A percentile compares a stretch with the other conserved stretches of the same genome.
Evolutionary conservation across 306 rosid genomes (phyloP).

Genomic region (Lupinus albus): DNA sequence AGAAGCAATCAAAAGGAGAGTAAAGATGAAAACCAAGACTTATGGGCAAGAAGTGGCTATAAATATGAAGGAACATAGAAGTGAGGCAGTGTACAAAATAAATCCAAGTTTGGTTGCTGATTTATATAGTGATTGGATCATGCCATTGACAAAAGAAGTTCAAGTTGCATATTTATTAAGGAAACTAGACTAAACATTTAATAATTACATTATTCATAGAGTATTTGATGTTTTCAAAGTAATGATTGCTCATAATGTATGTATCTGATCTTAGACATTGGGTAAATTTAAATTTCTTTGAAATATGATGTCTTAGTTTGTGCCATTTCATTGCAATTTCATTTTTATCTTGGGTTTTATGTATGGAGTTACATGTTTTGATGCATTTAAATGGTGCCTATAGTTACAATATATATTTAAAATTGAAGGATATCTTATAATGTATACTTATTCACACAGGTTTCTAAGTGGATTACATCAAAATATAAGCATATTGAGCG

Average conservation of each 20-base stretch:
- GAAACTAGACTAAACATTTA: conserved; percentile 68
- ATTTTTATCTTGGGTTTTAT: background rate
- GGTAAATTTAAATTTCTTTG: background rate
- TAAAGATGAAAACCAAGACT: conserved; percentile 71
- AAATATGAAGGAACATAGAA: conserved; percentile 46
- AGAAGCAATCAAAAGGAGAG: conserved; percentile 70
- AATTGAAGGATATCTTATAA: too few relatives aligned
- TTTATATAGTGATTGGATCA: conserved; percentile 88
- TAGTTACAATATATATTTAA: too few relatives aligned
- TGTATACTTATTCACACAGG: too few relatives aligned
- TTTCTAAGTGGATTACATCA: conserved; percentile 1
- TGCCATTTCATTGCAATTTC: background rate
- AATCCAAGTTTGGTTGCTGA: conserved; percentile 78
- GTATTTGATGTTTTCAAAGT: background rate
- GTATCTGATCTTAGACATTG: background rate
- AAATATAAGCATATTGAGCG: conserved; percentile 4
- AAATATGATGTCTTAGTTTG: background rate
- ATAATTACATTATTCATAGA: conserved; percentile 19
- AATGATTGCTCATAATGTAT: conserved; percentile 15
- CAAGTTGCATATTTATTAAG: conserved; percentile 84
- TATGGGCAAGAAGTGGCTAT: conserved; percentile 74
- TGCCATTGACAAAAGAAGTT: conserved; percentile 96
- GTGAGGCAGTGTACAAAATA: conserved; percentile 72
- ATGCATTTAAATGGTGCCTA: too few relatives aligned
- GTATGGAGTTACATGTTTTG: too few relatives aligned